Conservation (phyloP, 768 basidiomycete genomes). For the Trametes maxima region DNA sequence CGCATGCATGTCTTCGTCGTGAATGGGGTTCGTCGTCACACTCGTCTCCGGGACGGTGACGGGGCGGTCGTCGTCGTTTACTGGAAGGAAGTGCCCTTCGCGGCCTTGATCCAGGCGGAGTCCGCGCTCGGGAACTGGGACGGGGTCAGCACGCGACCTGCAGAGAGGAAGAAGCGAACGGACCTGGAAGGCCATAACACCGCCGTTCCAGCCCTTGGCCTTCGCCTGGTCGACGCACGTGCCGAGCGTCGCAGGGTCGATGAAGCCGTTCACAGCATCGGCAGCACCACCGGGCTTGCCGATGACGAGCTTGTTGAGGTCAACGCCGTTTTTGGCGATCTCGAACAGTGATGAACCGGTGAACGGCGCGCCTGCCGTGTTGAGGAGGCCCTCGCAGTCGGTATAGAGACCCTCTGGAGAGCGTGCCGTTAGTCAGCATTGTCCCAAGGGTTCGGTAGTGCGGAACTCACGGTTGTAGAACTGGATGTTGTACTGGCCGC, state of each 20-base stretch:
- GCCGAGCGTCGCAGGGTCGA: slow-evolving; percentile 32
- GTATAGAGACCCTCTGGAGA: slow-evolving; percentile 33
- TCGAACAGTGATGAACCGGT: slow-evolving; percentile 46
- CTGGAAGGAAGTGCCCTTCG: slow-evolving; percentile 15
- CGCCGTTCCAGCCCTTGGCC: slow-evolving; percentile 36
- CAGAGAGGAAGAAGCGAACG: not conserved
- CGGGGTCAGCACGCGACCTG: not conserved
- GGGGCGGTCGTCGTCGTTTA: not conserved
- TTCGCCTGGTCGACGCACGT: slow-evolving; percentile 39
- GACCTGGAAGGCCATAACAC: slow-evolving; percentile 41
- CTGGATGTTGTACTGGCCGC: slow-evolving; percentile 2
- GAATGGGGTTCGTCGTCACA: not conserved
- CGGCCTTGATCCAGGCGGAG: slow-evolving; percentile 19
- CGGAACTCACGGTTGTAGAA: slow-evolving; percentile 18
- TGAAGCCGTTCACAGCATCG: slow-evolving; percentile 41
- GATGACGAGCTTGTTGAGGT: slow-evolving; percentile 65
- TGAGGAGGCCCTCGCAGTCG: slow-evolving; percentile 40
- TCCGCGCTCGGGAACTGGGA: slow-evolving; percentile 18
- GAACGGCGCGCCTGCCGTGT: slow-evolving; percentile 39
- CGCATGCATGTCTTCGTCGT: not conserved
- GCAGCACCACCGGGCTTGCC: slow-evolving; percentile 55
- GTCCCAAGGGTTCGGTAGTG: not conserved
- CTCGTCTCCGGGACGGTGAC: not conserved
- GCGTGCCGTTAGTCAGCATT: not conserved
- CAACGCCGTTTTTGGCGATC: slow-evolving; percentile 53